Base-by-base conservation (phyloP, 768 basidiomycete genomes). In the Strobilomyces echinocephalus region DNA sequence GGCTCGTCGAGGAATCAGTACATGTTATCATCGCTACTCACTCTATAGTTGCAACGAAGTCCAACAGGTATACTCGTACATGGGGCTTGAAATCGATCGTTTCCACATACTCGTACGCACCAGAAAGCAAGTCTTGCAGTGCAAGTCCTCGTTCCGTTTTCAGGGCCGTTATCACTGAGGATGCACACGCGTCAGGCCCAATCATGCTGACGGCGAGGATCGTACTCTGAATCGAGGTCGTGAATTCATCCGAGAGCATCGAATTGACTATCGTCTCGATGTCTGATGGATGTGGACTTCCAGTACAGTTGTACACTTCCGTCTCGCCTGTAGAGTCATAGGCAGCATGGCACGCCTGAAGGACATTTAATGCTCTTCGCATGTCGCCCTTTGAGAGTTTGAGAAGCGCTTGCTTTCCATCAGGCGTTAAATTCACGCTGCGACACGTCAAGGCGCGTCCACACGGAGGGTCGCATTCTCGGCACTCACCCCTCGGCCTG, bases 381-480 rank as follows among this genome's bases (percentile, higher is more conserved):
- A 99, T 99, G 69, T 99, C 97, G 31, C 97, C 97, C 61, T 86
- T 88, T 0, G 91, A 95, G n/a, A 99, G 80, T 65, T 91, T 98
- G 18, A 99, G 76, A 33, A 99, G 74, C 2, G 97, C 95, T 42
- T 82, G 79, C 70, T 85, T 88, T 15, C 97, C 97, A 53, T 95
- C 93, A 0, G 80, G 76, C 0, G 89, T 90, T 30, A 98, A 60
- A 50, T 91, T 89, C 50, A 95, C 92, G 16, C 95, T 98, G 24
- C 58, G 14, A 38, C 34, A 26, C 7, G 49, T 54, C 60, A 53
- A 59, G 44, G 35, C 34, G 26, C 20, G 11, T 24, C 20, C 24
- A 39, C 2, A 28, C 24, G 2, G 10, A 48, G 18, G 10, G 2
- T 34, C 43, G 20, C 16, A 21, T n/a, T 34, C 45, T 21, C 20